A percentile compares a stretch with the other conserved stretches of the same genome.
Conservation (phyloP, 1,284 basidiomycete species). For the Ganoderma boninense region DNA sequence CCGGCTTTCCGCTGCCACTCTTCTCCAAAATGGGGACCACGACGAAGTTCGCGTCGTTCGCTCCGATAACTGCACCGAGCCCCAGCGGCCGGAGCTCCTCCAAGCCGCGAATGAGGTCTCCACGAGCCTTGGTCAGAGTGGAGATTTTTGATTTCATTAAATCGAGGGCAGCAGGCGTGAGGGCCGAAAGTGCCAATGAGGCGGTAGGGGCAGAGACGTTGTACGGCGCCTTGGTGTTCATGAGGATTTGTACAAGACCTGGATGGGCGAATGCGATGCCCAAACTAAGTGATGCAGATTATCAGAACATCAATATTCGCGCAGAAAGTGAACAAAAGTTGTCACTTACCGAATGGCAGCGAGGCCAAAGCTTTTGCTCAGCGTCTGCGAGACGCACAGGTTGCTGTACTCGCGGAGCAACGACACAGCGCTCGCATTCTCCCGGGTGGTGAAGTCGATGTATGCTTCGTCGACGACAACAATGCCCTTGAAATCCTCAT, state of each 20-base stretch:
- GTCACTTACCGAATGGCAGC: conserved; percentile 87
- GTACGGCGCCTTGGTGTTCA: conserved; percentile 98
- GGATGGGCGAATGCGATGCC: conserved; percentile 93
- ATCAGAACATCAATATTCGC: background rate
- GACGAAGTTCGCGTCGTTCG: conserved; percentile 93
- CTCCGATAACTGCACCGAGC: conserved; percentile 80
- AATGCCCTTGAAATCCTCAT: conserved; percentile 87
- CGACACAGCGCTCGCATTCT: conserved; percentile 70
- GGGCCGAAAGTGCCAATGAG: conserved; percentile 80
- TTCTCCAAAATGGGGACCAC: conserved; percentile 80
- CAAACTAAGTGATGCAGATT: conserved; percentile 58
- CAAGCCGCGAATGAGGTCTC: conserved; percentile 59
- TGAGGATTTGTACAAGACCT: conserved; percentile 89
- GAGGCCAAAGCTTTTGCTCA: conserved; percentile 96
- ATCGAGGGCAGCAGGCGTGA: conserved; percentile 66
- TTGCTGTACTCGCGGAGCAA: conserved; percentile 89
- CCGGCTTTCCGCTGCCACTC: conserved; percentile 54
- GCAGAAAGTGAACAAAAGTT: background rate
- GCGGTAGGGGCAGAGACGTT: conserved; percentile 95
- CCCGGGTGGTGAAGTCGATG: conserved; percentile 84
- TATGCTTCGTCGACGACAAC: conserved; percentile 98
- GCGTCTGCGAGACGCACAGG: conserved; percentile 92
- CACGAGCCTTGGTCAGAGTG: conserved; percentile 69
- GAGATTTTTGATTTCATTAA: conserved; percentile 74
- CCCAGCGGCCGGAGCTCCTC: conserved; percentile 56